These are phyloP conservation scores for Aspergillus homomorphus DNA, from an alignment of 495 filamentous ascomycete species.

Conservation along the genomic window DNA sequence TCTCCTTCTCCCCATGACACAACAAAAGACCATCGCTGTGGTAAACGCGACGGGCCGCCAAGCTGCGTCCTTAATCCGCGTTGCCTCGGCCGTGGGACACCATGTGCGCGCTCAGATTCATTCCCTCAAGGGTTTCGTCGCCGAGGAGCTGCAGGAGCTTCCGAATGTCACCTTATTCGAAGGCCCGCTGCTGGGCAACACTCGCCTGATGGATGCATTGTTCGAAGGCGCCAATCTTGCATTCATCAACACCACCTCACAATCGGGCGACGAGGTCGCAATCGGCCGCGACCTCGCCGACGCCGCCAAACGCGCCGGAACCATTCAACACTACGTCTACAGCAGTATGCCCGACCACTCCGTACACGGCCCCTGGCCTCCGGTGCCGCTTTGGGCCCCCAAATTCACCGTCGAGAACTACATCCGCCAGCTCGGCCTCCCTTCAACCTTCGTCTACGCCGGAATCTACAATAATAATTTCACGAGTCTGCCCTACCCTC, in stretches of 20 bases:
- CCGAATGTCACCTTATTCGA: slow-evolving; percentile 81
- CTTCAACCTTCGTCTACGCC: slow-evolving; percentile 89
- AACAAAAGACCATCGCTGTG: slow-evolving; percentile 71
- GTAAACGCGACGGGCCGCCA: slow-evolving; percentile 92
- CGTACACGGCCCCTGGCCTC: slow-evolving; percentile 70
- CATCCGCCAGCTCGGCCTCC: slow-evolving; percentile 74
- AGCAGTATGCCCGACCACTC: slow-evolving; percentile 96
- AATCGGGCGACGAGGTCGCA: slow-evolving; percentile 85
- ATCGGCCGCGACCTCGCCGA: slow-evolving; percentile 86
- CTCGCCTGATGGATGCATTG: slow-evolving; percentile 65
- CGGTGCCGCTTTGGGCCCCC: slow-evolving; percentile 83
- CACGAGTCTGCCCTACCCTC: slow-evolving; percentile 84
- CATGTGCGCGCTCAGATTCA: slow-evolving; percentile 84
- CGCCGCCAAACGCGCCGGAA: slow-evolving; percentile 76
- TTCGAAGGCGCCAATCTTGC: slow-evolving; percentile 83
- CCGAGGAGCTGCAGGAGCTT: slow-evolving; percentile 73
- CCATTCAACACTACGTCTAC: slow-evolving; percentile 87
- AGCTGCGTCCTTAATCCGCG: slow-evolving; percentile 87
- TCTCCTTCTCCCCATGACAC: slow-evolving; percentile 32
- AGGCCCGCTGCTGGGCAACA: slow-evolving; percentile 73
- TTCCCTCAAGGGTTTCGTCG: slow-evolving; percentile 76
- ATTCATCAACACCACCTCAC: slow-evolving; percentile 97
- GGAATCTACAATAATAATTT: slow-evolving; percentile 99
- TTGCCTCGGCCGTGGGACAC: slow-evolving; percentile 88
- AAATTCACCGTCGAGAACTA: slow-evolving; percentile 93